phyloP scores from a whole-genome alignment of 2,329 filamentous ascomycete genomes.

The Pseudogymnoascus sp. region DNA sequence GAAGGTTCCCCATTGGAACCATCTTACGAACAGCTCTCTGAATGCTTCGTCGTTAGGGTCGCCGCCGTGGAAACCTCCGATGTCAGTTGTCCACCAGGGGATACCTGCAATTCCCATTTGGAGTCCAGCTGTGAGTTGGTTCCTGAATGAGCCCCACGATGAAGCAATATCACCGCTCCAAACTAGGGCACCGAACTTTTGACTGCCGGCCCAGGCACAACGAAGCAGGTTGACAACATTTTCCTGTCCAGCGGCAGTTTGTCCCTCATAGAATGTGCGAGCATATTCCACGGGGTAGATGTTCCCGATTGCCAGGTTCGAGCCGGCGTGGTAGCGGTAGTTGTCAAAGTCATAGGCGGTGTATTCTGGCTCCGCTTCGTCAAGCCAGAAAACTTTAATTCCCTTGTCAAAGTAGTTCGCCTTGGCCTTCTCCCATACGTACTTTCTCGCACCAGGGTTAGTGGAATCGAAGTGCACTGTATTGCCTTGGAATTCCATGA shows the following conservation, averaged over 20 bases:
- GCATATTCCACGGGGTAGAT: constrained; percentile 51
- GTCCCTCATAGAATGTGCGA: constrained; percentile 49
- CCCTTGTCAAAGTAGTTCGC: constrained; percentile 54
- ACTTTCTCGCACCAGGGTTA: constrained; percentile 48
- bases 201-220: constrained; percentile 49
- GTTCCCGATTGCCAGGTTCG: constrained; percentile 49
- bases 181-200: constrained; percentile 55
- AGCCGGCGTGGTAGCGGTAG: constrained; percentile 50
- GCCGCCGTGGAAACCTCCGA: constrained; percentile 61
- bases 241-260: constrained; percentile 39
- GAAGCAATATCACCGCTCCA: constrained; percentile 61
- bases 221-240: constrained; percentile 51
- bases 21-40: constrained; percentile 54
- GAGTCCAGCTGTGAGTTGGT: constrained; percentile 53
- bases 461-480: constrained; percentile 56
- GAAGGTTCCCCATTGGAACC: constrained; percentile 63
- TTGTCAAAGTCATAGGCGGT: constrained; percentile 57
- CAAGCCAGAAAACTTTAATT: constrained; percentile 58
- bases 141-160: constrained; percentile 50
- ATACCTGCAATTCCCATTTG: constrained; percentile 58
- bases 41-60: constrained; percentile 46
- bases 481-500: constrained; percentile 50
- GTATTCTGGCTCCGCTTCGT: constrained; percentile 62
- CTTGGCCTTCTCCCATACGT: constrained; percentile 50
- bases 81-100: constrained; percentile 63